Evolutionary conservation across 768 basidiomycete species (phyloP).

Genomic region (Lepiota subincarnata): DNA sequence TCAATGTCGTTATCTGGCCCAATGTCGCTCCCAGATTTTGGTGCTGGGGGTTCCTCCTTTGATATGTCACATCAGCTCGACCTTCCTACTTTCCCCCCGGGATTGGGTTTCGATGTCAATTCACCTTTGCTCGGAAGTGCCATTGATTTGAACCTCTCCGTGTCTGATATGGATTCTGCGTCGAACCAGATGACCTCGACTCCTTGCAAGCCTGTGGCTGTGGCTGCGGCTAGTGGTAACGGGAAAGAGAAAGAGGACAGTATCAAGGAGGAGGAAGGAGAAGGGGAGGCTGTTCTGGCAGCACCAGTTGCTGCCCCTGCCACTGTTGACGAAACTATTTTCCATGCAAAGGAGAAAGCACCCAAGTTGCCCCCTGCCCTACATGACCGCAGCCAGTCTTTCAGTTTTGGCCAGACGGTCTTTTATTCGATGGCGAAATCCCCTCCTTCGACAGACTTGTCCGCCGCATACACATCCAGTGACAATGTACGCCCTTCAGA

Average conservation of each 20-base stretch:
- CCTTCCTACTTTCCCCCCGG: conserved; percentile 42
- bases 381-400: conserved; percentile 63
- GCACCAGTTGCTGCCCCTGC: conserved; percentile 17
- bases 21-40: conserved; percentile 37
- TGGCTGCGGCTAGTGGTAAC: conserved; percentile 30
- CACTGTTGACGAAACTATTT: conserved; percentile 40
- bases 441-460: conserved; percentile 17
- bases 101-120: conserved; percentile 36
- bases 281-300: conserved; percentile 18
- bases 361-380: conserved; percentile 31
- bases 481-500: conserved; percentile 22
- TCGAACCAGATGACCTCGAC: conserved; percentile 39
- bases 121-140: conserved; percentile 30
- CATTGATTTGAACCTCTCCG: conserved; percentile 32
- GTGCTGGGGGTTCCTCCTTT: conserved; percentile 46
- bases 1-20: conserved; percentile 30
- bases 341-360: conserved; percentile 38
- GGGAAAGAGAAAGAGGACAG: conserved; percentile 28
- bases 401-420: conserved; percentile 60
- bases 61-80: conserved; percentile 56
- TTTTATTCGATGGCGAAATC: conserved; percentile 48
- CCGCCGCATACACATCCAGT: conserved; percentile 26
- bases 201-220: conserved; percentile 30
- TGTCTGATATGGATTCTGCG: conserved; percentile 14
- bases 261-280: conserved; percentile 12